phyloP scores from a whole-genome alignment of 179 eudicot species.

The Beta corolliflora region DNA sequence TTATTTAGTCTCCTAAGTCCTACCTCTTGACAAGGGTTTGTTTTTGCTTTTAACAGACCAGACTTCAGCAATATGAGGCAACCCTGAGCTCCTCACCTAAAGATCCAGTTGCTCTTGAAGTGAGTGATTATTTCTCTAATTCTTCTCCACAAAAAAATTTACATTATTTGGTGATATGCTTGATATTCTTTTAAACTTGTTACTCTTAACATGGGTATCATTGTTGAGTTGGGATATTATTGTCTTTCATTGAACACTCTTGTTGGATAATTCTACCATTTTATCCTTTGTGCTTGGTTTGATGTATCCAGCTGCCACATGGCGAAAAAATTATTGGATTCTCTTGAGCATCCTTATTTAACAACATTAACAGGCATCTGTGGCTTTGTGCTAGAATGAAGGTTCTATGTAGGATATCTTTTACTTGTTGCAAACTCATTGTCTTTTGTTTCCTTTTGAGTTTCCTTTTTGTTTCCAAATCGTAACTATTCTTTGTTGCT shows the following conservation, averaged over 20 bases:
- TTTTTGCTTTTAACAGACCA: slow-evolving; percentile 52
- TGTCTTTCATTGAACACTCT: neutral
- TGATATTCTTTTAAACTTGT: neutral
- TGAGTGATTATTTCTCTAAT: slow-evolving; percentile 36
- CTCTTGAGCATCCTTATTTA: neutral
- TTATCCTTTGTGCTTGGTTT: neutral
- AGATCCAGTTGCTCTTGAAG: slow-evolving; percentile 78
- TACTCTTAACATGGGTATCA: neutral
- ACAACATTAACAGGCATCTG: neutral
- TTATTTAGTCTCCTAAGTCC: slow-evolving; percentile 1
- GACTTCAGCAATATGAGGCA: slow-evolving; percentile 75
- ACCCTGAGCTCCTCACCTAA: slow-evolving; percentile 67
- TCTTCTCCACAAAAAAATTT: neutral
- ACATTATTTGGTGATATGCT: neutral
- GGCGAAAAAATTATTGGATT: neutral
- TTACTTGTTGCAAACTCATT: neutral
- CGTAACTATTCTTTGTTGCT: neutral
- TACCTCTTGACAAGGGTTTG: slow-evolving; percentile 30
- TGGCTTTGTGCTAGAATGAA: neutral
- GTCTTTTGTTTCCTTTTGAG: neutral
- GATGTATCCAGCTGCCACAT: neutral
- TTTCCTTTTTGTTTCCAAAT: neutral
- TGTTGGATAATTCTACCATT: neutral
- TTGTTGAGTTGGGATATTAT: neutral
- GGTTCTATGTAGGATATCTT: neutral